phyloP scores from a whole-genome alignment of 192 early-diverging fungal species.

The Backusella morwellensis region DNA sequence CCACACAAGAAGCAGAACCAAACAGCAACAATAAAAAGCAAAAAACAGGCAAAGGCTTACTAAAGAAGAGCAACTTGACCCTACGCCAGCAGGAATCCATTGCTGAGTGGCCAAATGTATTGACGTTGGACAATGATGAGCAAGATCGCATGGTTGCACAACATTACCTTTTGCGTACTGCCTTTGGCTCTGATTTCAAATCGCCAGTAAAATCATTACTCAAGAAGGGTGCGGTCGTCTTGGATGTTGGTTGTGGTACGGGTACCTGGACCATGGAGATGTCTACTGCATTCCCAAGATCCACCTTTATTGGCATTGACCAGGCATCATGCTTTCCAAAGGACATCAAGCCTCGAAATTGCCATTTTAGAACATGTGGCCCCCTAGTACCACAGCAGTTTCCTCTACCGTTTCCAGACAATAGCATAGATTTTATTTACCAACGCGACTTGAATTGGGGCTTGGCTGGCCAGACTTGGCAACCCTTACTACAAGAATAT shows the following conservation, averaged over 20 bases:
- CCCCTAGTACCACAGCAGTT: slow-evolving; percentile 13
- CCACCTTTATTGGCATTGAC: slow-evolving; percentile 37
- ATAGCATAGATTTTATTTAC: slow-evolving; percentile 35
- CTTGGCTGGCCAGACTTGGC: slow-evolving; percentile 26
- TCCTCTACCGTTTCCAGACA: slow-evolving; percentile 34
- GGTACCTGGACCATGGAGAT: slow-evolving; percentile 41
- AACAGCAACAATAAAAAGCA: neutral
- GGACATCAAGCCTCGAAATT: slow-evolving; percentile 33
- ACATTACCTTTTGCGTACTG: slow-evolving; percentile 39
- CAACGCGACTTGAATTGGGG: slow-evolving; percentile 34
- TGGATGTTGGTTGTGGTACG: slow-evolving; percentile 28
- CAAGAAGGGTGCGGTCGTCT: slow-evolving; percentile 25
- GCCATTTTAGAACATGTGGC: slow-evolving; percentile 27
- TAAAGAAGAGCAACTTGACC: neutral
- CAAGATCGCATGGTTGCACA: slow-evolving; percentile 43
- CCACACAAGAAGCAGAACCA: neutral
- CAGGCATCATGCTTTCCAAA: slow-evolving; percentile 19
- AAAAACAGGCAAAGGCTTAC: neutral
- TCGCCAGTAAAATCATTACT: slow-evolving; percentile 16
- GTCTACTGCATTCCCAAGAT: slow-evolving; percentile 30
- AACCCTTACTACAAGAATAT: slow-evolving; percentile 34
- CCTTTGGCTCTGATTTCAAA: slow-evolving; percentile 29
- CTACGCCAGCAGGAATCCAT: neutral
- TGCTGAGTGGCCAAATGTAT: slow-evolving; percentile 14
- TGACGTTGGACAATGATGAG: slow-evolving; percentile 20